Percentiles rank a stretch among this genome's conserved stretches.
Conservation (phyloP, 139 green algal species). For the Dunaliella primolecta region DNA sequence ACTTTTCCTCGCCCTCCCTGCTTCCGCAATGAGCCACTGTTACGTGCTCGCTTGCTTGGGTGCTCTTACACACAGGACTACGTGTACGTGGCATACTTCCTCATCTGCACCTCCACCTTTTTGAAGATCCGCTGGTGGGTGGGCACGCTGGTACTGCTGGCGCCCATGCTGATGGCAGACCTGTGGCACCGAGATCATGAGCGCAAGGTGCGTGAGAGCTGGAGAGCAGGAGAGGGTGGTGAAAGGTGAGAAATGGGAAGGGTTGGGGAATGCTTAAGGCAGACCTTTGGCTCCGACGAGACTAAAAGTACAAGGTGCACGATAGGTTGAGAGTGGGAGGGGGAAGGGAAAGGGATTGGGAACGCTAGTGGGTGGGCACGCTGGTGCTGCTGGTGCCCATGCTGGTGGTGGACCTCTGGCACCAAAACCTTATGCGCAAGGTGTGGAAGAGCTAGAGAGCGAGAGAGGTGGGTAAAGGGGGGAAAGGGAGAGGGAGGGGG, state of each 20-base stretch:
- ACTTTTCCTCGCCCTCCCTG: too few relatives aligned
- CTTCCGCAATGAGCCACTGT: too few relatives aligned
- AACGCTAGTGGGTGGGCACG: constrained; percentile 63
- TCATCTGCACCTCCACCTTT: constrained; percentile 75
- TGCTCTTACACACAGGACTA: constrained; percentile 63
- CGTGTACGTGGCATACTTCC: constrained; percentile 71
- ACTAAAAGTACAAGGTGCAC: too few relatives aligned
- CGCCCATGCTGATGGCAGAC: constrained; percentile 33
- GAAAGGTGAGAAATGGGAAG: neutral
- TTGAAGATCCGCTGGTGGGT: constrained; percentile 71
- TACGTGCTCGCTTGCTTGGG: too few relatives aligned
- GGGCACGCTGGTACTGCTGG: constrained; percentile 42
- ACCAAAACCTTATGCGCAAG: neutral
- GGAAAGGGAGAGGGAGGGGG: too few relatives aligned
- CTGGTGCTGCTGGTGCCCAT: constrained; percentile 40
- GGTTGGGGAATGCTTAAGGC: too few relatives aligned
- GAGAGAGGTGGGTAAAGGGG: neutral
- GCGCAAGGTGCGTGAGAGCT: neutral
- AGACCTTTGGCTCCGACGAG: too few relatives aligned
- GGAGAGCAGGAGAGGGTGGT: neutral
- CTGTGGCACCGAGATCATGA: constrained; percentile 16
- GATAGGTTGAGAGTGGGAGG: too few relatives aligned
- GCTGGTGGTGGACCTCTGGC: constrained; percentile 21
- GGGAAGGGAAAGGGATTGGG: too few relatives aligned
- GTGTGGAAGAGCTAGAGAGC: neutral